Evolutionary conservation across 225 moss, liverwort and hornwort species (phyloP).

Genomic region (Pseudoscleropodium purum): DNA sequence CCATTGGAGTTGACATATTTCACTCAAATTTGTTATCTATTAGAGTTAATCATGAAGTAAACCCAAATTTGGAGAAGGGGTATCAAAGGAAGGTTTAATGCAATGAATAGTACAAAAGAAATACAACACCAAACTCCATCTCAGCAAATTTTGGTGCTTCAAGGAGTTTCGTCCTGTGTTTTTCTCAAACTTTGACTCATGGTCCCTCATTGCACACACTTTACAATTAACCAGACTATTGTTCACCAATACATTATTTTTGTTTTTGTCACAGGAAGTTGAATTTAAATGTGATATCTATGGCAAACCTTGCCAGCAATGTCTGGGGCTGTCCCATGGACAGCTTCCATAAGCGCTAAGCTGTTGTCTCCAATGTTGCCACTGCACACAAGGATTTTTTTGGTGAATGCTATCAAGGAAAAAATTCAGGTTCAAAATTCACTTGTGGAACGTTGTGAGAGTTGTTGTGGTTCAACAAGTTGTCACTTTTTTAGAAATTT

Average conservation of each 20-base stretch:
- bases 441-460: neutral
- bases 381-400: constrained; percentile 5
- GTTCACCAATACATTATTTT: too few species aligned
- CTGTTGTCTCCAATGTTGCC: constrained; percentile 82
- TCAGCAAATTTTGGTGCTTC: neutral
- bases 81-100: too few species aligned
- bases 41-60: neutral
- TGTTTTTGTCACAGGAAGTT: neutral
- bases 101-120: neutral
- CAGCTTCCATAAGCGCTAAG: constrained; percentile 84
- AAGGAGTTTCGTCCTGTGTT: accelerated
- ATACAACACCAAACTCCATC: neutral
- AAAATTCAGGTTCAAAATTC: too few species aligned
- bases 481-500: neutral
- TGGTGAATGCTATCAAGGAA: neutral
- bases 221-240: neutral
- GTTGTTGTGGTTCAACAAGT: neutral
- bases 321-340: constrained; percentile 85
- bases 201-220: neutral
- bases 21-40: neutral
- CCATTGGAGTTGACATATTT: neutral
- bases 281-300: neutral
- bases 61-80: accelerated
- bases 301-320: constrained; percentile 56
- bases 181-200: accelerated